Evolutionary conservation across 176 grass and related monocot genomes (phyloP), one percentile per base, ranked within the genome.

Genomic region (Oryza glaberrima): DNA sequence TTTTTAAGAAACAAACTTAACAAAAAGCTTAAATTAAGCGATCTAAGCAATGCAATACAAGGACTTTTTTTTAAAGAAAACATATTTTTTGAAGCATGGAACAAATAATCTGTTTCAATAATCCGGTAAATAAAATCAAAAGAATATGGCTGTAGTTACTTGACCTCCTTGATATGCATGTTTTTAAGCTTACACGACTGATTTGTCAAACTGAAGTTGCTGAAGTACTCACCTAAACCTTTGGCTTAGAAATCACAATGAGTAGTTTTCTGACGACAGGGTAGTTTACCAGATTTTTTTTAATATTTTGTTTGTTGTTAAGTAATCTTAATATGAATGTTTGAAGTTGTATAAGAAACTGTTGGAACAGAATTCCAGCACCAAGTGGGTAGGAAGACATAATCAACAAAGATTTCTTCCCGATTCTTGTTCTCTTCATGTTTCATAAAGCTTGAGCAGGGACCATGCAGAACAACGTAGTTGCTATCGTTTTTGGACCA

Each of bases 401-500:
- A 70, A 81, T 70, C 77, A 52, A 34, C 11, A 22, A 23, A 52
- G 51, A 64, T 60, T 82, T 77, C 72, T n/a, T 17, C 0, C 4
- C 52, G 40, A 72, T 86, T 71, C 54, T 83, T 86, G 43, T 25
- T 73, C 84, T 35, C 45, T 3, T 14, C 17, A 20, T 82, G 35
- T 58, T 40, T 65, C 73, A 61, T 73, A 78, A 73, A 82, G 68
- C 43, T 17, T n/a, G 34, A 82, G 11, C 73, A 43, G 1, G 14
- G 73, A 68, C 60, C 79, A 61, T 3, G 60, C 32, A 22, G 38
- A 77, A 66, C 72, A 86, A 51, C 56, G 70, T 40, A 44, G n/a
- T 67, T 36, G 54, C 70, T 85, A 4, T 78, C 67, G 60, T 73
- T 65, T 67, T 41, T 78, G 83, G 88, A 86, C 88, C 83, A 83